A percentile compares a stretch with the other conserved stretches of the same genome.
Conservation (phyloP, 768 basidiomycete species). For the Calocybe indica region DNA sequence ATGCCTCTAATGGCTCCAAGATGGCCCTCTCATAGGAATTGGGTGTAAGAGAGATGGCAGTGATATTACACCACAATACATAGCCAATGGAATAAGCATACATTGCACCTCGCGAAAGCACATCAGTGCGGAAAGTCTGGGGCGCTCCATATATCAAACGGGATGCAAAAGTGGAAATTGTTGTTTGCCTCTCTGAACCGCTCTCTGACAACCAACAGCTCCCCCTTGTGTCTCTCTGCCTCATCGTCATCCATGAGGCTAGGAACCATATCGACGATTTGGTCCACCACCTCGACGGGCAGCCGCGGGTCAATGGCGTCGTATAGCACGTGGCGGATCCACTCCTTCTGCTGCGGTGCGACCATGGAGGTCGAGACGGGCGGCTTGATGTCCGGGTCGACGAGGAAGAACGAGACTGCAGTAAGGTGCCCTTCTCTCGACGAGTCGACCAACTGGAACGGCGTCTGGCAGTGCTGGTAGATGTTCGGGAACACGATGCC, state of each 20-base stretch:
- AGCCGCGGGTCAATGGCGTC: constrained; percentile 27
- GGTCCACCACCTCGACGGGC: constrained; percentile 39
- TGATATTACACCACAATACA: too few species aligned
- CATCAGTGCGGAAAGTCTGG: too few species aligned
- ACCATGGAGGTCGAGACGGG: constrained; percentile 38
- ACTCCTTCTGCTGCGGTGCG: constrained; percentile 43
- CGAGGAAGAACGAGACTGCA: constrained; percentile 40
- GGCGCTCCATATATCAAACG: constrained; percentile 42
- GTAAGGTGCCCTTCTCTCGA: constrained; percentile 35
- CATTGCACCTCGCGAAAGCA: too few species aligned
- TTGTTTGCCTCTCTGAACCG: constrained; percentile 34
- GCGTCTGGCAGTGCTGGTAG: constrained; percentile 40
- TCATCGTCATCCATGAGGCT: constrained; percentile 33
- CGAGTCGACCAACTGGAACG: constrained; percentile 34
- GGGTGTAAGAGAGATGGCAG: too few species aligned
- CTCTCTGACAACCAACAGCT: constrained; percentile 26
- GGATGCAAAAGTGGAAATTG: constrained; percentile 42
- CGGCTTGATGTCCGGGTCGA: constrained; percentile 36
- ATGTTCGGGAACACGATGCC: constrained; percentile 50
- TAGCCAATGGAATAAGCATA: too few species aligned
- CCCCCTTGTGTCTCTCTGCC: constrained; percentile 24
- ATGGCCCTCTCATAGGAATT: too few species aligned
- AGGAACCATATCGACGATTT: constrained; percentile 30
- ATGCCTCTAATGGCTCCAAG: too few species aligned
- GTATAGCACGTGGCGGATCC: constrained; percentile 33